Percentiles rank a stretch among this genome's conserved stretches.
phyloP scores from a whole-genome alignment of 305 asterid genomes.

The Rubia balearica region DNA sequence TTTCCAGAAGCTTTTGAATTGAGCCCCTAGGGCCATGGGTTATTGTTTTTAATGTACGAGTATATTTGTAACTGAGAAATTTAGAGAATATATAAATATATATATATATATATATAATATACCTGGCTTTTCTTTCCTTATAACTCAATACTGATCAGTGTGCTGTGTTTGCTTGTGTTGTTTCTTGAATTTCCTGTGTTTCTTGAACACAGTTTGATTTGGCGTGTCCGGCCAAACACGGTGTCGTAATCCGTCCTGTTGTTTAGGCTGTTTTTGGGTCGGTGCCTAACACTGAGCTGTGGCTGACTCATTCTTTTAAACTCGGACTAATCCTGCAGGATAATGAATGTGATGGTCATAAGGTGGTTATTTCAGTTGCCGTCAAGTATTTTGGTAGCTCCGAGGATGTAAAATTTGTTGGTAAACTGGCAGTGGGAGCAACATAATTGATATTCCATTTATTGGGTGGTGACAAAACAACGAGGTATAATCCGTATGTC shows the following conservation, averaged over 20 bases:
- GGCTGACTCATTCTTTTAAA: background rate
- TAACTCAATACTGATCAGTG: too few species aligned
- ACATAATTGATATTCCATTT: too few species aligned
- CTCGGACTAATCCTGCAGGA: background rate
- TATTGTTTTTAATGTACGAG: background rate
- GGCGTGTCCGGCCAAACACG: background rate
- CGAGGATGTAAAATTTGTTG: too few species aligned
- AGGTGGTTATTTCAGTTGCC: too few species aligned
- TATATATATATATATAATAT: too few species aligned
- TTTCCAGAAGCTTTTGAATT: background rate
- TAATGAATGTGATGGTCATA: background rate
- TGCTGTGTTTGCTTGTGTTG: too few species aligned
- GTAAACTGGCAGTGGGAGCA: too few species aligned
- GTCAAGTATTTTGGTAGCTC: too few species aligned
- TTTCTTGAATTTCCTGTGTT: too few species aligned
- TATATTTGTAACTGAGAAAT: background rate
- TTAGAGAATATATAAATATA: too few species aligned
- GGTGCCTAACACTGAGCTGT: background rate
- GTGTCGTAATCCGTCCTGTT: background rate
- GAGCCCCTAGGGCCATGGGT: constrained; percentile 1
- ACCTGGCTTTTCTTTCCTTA: too few species aligned
- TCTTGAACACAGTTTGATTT: background rate
- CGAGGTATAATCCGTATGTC: background rate
- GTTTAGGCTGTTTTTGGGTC: background rate
- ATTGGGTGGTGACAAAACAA: background rate